phyloP scores from a whole-genome alignment of 1,284 basidiomycete species.

The Leccinum pachyderme region DNA sequence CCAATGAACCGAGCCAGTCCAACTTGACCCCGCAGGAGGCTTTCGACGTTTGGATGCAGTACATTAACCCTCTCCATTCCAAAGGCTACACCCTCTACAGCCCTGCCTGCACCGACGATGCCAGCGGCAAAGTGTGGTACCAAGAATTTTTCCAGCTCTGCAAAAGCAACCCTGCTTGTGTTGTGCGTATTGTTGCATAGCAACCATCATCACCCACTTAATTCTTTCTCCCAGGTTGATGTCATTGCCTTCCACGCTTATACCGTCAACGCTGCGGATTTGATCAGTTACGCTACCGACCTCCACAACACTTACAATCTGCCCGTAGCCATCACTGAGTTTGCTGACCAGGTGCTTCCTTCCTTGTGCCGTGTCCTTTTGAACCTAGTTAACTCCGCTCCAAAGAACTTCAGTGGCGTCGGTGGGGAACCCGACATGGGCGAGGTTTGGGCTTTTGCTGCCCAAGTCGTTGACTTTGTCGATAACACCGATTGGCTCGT shows the following conservation, averaged over 20 bases:
- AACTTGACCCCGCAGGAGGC: constrained; percentile 54
- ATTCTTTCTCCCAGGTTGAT: constrained; percentile 45
- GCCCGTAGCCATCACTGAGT: constrained; percentile 66
- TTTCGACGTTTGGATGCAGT: constrained; percentile 56
- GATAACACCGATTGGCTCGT: constrained; percentile 51
- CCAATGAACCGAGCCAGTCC: constrained; percentile 54
- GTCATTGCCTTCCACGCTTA: constrained; percentile 61
- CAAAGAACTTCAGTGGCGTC: constrained; percentile 56
- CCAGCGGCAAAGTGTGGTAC: constrained; percentile 59
- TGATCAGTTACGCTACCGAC: constrained; percentile 50
- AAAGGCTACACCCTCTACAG: constrained; percentile 60
- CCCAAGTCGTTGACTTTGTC: constrained; percentile 50
- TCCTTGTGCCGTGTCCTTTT: no score
- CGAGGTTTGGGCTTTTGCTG: constrained; percentile 57
- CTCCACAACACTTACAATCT: constrained; percentile 50
- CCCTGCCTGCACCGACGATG: constrained; percentile 67
- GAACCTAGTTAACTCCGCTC: constrained; percentile 14
- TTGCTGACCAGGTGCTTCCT: constrained; percentile 54
- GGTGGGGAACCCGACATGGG: constrained; percentile 48
- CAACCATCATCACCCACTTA: constrained; percentile 1
- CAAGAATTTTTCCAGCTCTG: constrained; percentile 53
- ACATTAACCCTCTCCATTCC: constrained; percentile 57
- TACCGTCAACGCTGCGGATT: constrained; percentile 43
- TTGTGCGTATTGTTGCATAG: constrained; percentile 39
- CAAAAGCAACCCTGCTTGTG: constrained; percentile 37